These are phyloP conservation scores for Cladosporium cucumerinum DNA, from an alignment of 2,329 filamentous ascomycete genomes.

Conservation along the genomic window DNA sequence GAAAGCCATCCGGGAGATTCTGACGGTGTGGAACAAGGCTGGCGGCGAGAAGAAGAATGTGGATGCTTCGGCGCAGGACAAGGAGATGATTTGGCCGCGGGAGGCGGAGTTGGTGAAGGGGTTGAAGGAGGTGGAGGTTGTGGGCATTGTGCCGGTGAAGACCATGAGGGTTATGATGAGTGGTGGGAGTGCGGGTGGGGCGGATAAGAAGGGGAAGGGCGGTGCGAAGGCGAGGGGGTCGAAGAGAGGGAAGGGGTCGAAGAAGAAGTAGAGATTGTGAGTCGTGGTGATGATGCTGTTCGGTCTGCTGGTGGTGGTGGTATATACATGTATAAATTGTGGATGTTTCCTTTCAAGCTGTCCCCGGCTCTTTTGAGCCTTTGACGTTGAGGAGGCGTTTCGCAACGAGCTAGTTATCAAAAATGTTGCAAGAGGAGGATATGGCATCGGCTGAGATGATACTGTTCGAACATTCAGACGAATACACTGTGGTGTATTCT, in stretches of 20 bases:
- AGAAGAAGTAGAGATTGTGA: conserved; percentile 19
- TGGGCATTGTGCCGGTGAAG: conserved; percentile 75
- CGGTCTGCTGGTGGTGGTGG: not conserved
- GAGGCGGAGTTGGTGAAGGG: conserved; percentile 82
- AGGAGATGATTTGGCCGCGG: conserved; percentile 76
- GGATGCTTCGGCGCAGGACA: conserved; percentile 48
- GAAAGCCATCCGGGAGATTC: conserved; percentile 85
- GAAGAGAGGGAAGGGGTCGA: conserved; percentile 28
- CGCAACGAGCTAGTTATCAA: not conserved
- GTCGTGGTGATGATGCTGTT: not conserved
- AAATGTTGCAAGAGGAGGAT: not conserved
- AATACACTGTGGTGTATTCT: not conserved
- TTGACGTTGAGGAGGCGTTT: not conserved
- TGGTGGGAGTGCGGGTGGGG: conserved; percentile 49
- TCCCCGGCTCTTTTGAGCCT: not conserved
- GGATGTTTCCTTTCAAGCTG: not conserved
- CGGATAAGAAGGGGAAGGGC: conserved; percentile 40
- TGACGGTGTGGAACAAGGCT: conserved; percentile 74
- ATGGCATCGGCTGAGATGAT: not conserved
- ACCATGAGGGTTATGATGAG: conserved; percentile 77
- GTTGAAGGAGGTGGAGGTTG: conserved; percentile 76
- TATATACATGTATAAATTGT: not conserved
- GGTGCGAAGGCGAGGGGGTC: conserved; percentile 34
- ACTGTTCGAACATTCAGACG: not conserved
- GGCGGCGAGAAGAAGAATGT: conserved; percentile 48